phyloP scores from a whole-genome alignment of 352 stramenopile species.

The Phytophthora brassicae region DNA sequence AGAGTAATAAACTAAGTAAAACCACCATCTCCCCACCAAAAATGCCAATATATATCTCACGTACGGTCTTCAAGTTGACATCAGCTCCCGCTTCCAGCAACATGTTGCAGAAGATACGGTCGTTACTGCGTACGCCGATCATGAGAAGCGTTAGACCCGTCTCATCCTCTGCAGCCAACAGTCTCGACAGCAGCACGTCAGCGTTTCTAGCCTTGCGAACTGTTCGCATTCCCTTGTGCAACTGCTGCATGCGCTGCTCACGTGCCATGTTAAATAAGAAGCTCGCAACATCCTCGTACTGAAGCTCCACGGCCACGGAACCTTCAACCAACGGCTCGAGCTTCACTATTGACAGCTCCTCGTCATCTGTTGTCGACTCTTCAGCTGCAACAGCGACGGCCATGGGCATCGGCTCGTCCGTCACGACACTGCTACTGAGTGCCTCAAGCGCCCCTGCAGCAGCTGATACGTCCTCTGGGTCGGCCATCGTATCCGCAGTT shows the following conservation, averaged over 20 bases:
- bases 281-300: constrained; percentile 60
- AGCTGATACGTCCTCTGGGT: constrained; percentile 12
- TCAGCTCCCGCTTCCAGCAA: constrained; percentile 73
- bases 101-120: constrained; percentile 56
- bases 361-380: constrained; percentile 77
- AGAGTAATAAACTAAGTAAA: not conserved
- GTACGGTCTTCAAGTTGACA: constrained; percentile 81
- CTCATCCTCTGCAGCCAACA: constrained; percentile 70
- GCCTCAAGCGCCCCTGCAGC: constrained; percentile 29
- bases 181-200: constrained; percentile 46
- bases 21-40: not conserved
- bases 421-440: constrained; percentile 29
- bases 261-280: constrained; percentile 63
- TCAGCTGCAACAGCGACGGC: constrained; percentile 45
- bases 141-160: constrained; percentile 84
- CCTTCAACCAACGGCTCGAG: constrained; percentile 42
- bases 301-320: constrained; percentile 39
- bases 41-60: constrained; percentile 30
- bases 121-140: constrained; percentile 70
- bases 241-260: constrained; percentile 47
- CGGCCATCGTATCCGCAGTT: constrained; percentile 1
- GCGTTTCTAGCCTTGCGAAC: constrained; percentile 55
- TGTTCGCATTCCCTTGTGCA: constrained; percentile 65
- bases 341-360: constrained; percentile 67
- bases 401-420: constrained; percentile 38